Conservation (phyloP, 192 early-diverging fungal species). For the Podochytrium sp. region DNA sequence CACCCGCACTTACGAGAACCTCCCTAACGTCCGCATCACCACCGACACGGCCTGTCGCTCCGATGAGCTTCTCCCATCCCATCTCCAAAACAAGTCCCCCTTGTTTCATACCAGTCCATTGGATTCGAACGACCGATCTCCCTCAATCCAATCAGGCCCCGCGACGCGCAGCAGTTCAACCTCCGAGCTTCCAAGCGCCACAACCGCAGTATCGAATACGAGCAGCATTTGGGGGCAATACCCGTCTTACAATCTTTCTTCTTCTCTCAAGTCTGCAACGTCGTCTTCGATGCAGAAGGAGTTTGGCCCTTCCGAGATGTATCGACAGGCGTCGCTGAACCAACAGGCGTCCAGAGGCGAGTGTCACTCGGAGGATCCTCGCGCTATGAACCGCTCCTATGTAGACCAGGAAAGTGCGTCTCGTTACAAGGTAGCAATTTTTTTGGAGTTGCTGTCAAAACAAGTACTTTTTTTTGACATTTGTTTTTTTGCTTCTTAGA, state of each 20-base stretch:
- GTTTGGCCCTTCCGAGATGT: neutral
- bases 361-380: neutral
- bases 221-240: conserved; percentile 25
- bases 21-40: neutral
- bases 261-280: neutral
- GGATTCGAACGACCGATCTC: neutral
- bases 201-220: too few relatives aligned
- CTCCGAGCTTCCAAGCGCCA: neutral
- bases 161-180: neutral
- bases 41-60: neutral
- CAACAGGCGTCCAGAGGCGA: neutral
- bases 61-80: neutral
- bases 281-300: neutral
- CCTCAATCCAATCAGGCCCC: neutral
- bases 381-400: neutral
- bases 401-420: neutral
- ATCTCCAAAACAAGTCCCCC: neutral
- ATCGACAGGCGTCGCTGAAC: conserved; percentile 12
- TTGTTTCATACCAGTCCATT: neutral
- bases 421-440: conserved; percentile 4
- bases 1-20: neutral
- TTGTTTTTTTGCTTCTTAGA: neutral
- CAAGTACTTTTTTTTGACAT: neutral
- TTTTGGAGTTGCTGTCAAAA: neutral
- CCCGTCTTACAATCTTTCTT: neutral